These are phyloP conservation scores for Orbilia blumenaviensis DNA, from an alignment of 2,329 filamentous ascomycete genomes.

Conservation along the genomic window DNA sequence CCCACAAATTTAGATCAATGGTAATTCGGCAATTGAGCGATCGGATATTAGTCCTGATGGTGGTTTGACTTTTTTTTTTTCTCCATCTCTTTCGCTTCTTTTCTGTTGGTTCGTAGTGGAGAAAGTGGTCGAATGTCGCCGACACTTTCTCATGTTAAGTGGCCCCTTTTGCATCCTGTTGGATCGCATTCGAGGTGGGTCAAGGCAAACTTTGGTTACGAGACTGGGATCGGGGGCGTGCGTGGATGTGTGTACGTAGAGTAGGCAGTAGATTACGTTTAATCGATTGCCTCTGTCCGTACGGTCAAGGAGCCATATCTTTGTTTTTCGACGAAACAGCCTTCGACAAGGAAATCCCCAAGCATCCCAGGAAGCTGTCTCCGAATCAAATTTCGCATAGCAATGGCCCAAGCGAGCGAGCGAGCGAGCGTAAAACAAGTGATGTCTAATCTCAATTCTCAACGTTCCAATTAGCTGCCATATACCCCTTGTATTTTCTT, in stretches of 20 bases:
- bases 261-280: not conserved
- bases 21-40: slow-evolving; percentile 53
- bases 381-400: not conserved
- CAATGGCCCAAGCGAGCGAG: slow-evolving; percentile 2
- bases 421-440: not conserved
- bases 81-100: not conserved
- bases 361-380: not conserved
- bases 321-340: not conserved
- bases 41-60: slow-evolving; percentile 34
- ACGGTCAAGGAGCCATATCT: not conserved
- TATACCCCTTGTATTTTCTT: slow-evolving; percentile 4
- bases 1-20: slow-evolving; percentile 35
- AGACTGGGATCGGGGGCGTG: not conserved
- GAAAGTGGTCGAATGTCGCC: slow-evolving; percentile 8
- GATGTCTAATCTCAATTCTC: slow-evolving; percentile 1
- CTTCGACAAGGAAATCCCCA: not conserved
- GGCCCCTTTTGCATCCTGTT: not conserved
- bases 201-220: not conserved
- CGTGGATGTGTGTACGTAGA: not conserved
- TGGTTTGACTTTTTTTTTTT: slow-evolving; percentile 18
- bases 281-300: slow-evolving; percentile 7
- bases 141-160: not conserved
- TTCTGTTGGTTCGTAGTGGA: not conserved
- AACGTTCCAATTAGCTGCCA: slow-evolving; percentile 9
- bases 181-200: slow-evolving; percentile 17